phyloP scores from a whole-genome alignment of 2,329 filamentous ascomycete species.

The Cladosporium phlei region DNA sequence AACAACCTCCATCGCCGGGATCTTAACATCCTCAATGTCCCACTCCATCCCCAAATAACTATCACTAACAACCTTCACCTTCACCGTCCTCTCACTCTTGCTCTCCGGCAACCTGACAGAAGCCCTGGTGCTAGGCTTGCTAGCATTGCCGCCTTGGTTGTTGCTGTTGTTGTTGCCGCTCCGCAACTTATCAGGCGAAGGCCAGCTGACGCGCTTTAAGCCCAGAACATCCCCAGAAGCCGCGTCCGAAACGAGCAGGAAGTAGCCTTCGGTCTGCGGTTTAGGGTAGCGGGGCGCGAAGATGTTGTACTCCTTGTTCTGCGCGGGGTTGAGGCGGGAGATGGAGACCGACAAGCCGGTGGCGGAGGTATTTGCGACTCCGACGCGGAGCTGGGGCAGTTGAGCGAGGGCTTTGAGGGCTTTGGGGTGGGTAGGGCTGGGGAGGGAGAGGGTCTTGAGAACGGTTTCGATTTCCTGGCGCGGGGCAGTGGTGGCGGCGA shows the following conservation, averaged over 20 bases:
- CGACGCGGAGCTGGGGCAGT: constrained; percentile 65
- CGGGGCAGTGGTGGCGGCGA: constrained; percentile 37
- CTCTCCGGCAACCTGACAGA: constrained; percentile 57
- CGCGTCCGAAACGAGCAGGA: constrained; percentile 69
- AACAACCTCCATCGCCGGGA: constrained; percentile 36
- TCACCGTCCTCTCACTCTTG: constrained; percentile 56
- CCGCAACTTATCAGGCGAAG: constrained; percentile 30
- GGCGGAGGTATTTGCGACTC: constrained; percentile 57
- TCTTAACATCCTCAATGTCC: constrained; percentile 48
- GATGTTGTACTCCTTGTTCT: constrained; percentile 65
- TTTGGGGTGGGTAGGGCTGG: constrained; percentile 39
- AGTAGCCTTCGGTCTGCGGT: constrained; percentile 89
- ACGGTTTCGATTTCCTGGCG: constrained; percentile 27
- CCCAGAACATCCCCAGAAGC: constrained; percentile 72
- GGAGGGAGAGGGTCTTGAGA: constrained; percentile 51
- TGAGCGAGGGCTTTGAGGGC: constrained; percentile 58
- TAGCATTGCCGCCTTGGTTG: too few relatives aligned
- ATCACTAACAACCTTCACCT: constrained; percentile 78
- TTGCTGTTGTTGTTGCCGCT: constrained; percentile 19
- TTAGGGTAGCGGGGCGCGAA: constrained; percentile 90
- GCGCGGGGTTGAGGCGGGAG: constrained; percentile 61
- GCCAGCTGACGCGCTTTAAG: constrained; percentile 81
- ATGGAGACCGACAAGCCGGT: constrained; percentile 60
- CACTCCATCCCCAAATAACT: constrained; percentile 75
- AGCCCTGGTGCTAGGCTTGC: constrained; percentile 50